Evolutionary conservation across 768 basidiomycete species (phyloP), one percentile per base, ranked within the genome.

Genomic region (Pleurotus giganteus): DNA sequence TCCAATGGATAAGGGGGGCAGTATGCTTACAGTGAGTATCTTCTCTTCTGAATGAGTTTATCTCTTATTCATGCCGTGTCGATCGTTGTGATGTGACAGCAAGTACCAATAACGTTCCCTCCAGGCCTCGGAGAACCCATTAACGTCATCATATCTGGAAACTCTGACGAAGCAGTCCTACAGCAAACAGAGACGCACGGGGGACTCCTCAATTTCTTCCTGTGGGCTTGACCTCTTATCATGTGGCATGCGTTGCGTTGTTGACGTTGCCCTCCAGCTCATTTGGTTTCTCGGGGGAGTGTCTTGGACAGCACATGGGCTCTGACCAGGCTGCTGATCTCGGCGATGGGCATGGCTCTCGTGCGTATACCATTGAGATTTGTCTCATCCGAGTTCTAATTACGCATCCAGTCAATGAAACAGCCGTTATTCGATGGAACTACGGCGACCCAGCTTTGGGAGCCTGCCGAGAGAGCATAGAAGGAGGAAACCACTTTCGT

Each of bases 401-500:
- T 29, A 19, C 29, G 32, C n/a, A 37, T 15, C 37, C 64, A 92
- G 90, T 77, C 57, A 91, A 93, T 66, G 86, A 97, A 66, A 88
- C 88, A 0, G 83, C 84, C 6, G 88, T 87, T n/a, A 83, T 95
- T 23, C 80, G 94, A 31, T 94, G 83, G 81, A 81, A 94, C 65
- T 98, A 91, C 66, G 84, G 83, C 6, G 84, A 96, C 61, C 81
- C 85, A 0, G 73, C 83, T 49, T 68, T 94, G n/a, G 94, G 94
- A 0, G 82, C 93, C 1, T 96, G 94, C 69, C 72, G 80, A 60
- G 94, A 97, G 69, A 89, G 91, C 2, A 79, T 95, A 37, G 65
- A 89, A 60, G 94, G 94, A 1, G 94, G 94, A 4, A 81, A 89
- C 63, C 94, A 97, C 65, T 83, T 94, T 65, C 82, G 94, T 36